Base-by-base conservation (phyloP, 495 filamentous ascomycete genomes). In the Penicillium turbatum region DNA sequence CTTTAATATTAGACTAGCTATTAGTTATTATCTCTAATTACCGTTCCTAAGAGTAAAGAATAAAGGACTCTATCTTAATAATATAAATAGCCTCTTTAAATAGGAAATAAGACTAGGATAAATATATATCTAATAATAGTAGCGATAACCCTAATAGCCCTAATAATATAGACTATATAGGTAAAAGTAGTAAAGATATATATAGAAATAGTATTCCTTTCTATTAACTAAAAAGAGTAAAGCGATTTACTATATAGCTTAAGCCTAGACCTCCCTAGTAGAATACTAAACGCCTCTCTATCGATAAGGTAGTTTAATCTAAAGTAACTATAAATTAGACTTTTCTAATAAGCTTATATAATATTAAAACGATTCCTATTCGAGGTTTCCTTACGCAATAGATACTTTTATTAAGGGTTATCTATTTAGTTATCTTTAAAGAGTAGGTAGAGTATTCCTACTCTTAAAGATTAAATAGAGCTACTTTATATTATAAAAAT, bases 141-240 rank as follows among this genome's bases (percentile, higher is more conserved):
- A 56, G 51, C 42, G 32, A 47, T 21, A 21, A 46, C 26, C 43
- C 51, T 54, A 34, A 46, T 48, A 31, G 27, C 42, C 8, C 5
- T 15, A 34, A 54, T 29, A 12, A 46, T 54, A 12, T 35, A 32
- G 48, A 51, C 29, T 34, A 53, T 13, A 41, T 17, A 21, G 26
- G 42, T 16, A 41, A 54, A 10, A 39, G n/a, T 41, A 27, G 27
- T 51, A 4, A 31, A 41, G 16, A 41, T 2, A 15, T 15, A 41
- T 15, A 24, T 38, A 31, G 36, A 38, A 32, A 37, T 17, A 37
- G 17, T 12, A 17, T 31, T 45, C 30, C 32, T 19, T 29, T 36
- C 30, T 31, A 21, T 38, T 29, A 29, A 45, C 32, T 40, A n/a
- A 53, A 53, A 27, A 53, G 40, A 45, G 29, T 29, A 36, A 44